A percentile compares a stretch with the other conserved stretches of the same genome.
These are phyloP conservation scores for Thermoascus crustaceus DNA, from an alignment of 2,329 filamentous ascomycete species.

Conservation along the genomic window DNA sequence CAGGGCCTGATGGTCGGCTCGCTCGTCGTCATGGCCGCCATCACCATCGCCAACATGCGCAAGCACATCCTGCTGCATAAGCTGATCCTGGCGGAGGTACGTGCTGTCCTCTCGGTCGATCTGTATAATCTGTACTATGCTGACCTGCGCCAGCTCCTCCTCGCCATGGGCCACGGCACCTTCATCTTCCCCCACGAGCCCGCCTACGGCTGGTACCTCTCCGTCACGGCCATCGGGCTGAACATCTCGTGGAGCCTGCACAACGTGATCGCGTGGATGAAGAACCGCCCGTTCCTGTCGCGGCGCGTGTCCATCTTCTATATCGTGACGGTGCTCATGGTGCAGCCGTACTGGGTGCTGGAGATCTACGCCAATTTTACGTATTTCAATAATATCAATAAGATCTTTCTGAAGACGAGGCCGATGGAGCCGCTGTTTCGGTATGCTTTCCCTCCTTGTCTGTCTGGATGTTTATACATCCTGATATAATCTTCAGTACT, in stretches of 20 bases:
- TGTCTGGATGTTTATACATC: too few relatives aligned
- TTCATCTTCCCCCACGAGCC: constrained; percentile 51
- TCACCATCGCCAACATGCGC: constrained; percentile 45
- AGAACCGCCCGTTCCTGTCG: constrained; percentile 53
- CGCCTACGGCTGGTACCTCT: constrained; percentile 57
- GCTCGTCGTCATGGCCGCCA: constrained; percentile 41
- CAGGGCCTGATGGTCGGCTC: constrained; percentile 44
- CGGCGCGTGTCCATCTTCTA: constrained; percentile 46
- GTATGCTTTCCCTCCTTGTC: constrained; percentile 18
- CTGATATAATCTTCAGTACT: too few relatives aligned
- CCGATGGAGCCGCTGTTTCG: constrained; percentile 55
- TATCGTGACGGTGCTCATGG: constrained; percentile 50
- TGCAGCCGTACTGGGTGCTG: constrained; percentile 56
- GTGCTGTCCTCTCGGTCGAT: constrained; percentile 3
- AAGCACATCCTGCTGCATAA: constrained; percentile 42
- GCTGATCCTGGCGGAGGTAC: constrained; percentile 43
- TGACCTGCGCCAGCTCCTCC: constrained; percentile 37
- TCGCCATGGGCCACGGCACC: constrained; percentile 50
- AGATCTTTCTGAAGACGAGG: constrained; percentile 47
- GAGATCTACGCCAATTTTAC: constrained; percentile 60
- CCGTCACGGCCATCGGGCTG: constrained; percentile 51
- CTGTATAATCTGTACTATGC: not conserved
- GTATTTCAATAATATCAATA: constrained; percentile 51
- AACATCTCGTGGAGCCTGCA: constrained; percentile 58
- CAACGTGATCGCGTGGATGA: constrained; percentile 61